phyloP scores from a whole-genome alignment of 495 filamentous ascomycete species.

The Alectoria sarmentosa region DNA sequence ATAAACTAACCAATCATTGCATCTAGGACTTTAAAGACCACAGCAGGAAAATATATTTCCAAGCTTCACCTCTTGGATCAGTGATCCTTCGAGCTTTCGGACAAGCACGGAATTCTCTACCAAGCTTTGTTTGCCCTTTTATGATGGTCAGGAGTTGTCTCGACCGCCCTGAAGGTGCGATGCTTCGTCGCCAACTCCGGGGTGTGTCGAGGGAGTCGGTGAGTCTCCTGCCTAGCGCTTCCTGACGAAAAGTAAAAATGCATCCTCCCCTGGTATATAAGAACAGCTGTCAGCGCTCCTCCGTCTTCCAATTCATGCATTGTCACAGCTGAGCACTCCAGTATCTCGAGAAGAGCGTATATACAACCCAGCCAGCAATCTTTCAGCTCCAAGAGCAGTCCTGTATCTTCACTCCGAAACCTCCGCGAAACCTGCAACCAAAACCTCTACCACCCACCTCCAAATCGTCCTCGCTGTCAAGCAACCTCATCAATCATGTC shows the following conservation, averaged over 20 bases:
- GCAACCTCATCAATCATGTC: background rate
- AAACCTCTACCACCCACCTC: background rate
- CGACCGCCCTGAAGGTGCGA: conserved; percentile 7
- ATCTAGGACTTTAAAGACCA: background rate
- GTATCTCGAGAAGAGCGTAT: background rate
- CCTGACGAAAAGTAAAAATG: background rate
- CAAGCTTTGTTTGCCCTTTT: conserved; percentile 4
- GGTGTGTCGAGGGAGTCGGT: background rate
- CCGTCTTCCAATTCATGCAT: background rate
- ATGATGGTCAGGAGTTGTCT: background rate
- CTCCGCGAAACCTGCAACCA: background rate
- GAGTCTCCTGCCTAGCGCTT: background rate
- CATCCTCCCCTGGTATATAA: background rate
- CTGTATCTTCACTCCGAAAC: background rate
- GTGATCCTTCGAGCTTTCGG: background rate
- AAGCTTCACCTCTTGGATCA: background rate
- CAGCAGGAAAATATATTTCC: background rate
- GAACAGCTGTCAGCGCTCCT: background rate
- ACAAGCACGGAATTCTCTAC: background rate
- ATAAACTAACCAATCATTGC: background rate
- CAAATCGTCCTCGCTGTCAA: background rate
- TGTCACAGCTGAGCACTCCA: background rate
- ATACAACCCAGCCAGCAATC: background rate
- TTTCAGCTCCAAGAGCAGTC: background rate
- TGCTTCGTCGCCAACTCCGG: conserved; percentile 7